Evolutionary conservation across 257 asterid genomes (phyloP).

Genomic region (Thymus mandschuricus): DNA sequence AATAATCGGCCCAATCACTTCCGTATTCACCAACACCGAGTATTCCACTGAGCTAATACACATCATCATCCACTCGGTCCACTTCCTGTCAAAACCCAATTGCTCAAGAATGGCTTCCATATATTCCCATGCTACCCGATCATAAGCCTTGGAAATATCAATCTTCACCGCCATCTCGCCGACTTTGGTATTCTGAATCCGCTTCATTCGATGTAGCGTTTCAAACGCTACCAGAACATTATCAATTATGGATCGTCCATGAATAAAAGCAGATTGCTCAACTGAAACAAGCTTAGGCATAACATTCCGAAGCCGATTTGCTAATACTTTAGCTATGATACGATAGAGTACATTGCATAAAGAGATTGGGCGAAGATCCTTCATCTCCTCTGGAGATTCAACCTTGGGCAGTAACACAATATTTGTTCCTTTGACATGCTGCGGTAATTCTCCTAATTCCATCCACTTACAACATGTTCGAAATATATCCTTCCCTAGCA

Average conservation of each 20-base stretch:
- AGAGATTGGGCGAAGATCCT: neutral
- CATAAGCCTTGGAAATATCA: neutral
- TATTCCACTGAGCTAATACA: neutral
- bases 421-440: neutral
- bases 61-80: neutral
- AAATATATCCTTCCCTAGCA: too few species aligned
- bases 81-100: neutral
- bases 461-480: too few species aligned
- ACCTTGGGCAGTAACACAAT: neutral
- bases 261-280: neutral
- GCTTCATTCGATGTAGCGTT: neutral
- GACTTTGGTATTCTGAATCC: neutral
- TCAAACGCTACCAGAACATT: neutral
- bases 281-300: neutral
- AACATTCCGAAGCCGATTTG: neutral
- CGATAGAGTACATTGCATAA: neutral
- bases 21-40: neutral
- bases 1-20: neutral
- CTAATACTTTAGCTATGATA: neutral
- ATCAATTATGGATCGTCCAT: neutral
- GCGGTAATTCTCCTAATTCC: too few species aligned
- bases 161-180: neutral
- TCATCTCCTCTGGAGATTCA: neutral
- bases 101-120: neutral
- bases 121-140: neutral